phyloP scores from a whole-genome alignment of 2,329 filamentous ascomycete species.

The Colletotrichum sp. region DNA sequence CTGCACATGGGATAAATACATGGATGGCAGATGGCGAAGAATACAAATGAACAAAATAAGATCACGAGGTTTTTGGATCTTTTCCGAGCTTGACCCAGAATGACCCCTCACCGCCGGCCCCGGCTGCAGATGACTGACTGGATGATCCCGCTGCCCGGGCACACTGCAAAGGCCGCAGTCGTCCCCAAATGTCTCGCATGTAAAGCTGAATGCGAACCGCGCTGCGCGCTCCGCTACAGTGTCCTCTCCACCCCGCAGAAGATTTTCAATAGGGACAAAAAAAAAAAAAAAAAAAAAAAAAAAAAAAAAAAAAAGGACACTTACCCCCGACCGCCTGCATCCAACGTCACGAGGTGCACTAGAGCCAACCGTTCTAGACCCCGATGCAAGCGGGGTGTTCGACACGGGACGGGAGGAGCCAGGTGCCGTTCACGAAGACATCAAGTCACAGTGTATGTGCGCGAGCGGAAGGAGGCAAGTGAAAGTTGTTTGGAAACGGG shows the following conservation, averaged over 20 bases:
- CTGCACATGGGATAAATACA: neutral
- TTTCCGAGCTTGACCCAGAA: neutral
- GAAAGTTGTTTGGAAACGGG: neutral
- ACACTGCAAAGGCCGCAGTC: neutral
- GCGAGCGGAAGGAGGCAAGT: neutral
- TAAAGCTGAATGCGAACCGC: slow-evolving; percentile 15
- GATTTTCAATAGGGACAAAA: too few relatives aligned
- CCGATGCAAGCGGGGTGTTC: neutral
- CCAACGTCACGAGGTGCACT: slow-evolving; percentile 8
- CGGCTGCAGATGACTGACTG: neutral
- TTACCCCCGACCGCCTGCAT: neutral
- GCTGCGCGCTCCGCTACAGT: neutral
- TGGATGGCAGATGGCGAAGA: neutral
- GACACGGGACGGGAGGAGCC: neutral
- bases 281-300: neutral
- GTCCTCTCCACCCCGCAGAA: neutral
- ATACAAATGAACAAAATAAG: neutral
- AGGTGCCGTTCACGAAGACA: neutral
- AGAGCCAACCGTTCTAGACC: slow-evolving; percentile 11
- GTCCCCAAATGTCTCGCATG: slow-evolving; percentile 15
- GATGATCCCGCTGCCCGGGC: neutral
- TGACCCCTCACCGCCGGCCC: neutral
- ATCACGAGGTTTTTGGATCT: neutral
- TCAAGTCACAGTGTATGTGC: neutral
- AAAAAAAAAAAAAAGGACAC: neutral